Conservation (phyloP, 495 filamentous ascomycete species). For the Tuber borchii region DNA sequence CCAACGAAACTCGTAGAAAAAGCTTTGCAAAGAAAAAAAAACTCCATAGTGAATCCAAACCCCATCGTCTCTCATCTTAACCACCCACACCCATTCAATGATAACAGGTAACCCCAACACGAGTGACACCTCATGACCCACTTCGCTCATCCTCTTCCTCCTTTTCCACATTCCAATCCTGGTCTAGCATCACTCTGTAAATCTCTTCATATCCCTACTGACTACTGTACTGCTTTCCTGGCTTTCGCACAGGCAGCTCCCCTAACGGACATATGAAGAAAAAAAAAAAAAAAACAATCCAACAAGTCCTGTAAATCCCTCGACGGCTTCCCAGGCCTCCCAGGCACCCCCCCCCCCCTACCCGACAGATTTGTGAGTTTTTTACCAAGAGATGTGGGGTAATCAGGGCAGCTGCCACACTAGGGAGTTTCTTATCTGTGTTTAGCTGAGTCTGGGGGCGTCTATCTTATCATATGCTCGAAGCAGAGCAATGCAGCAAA, state of each 20-base stretch:
- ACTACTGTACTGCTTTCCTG: too few species aligned
- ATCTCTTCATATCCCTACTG: not conserved
- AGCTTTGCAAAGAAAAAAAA: not conserved
- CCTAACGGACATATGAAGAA: not conserved
- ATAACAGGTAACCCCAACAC: not conserved
- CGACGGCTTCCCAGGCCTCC: too few species aligned
- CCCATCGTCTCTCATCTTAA: not conserved
- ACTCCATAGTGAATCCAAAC: not conserved
- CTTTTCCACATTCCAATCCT: not conserved
- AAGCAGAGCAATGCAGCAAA: constrained; percentile 84
- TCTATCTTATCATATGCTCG: constrained; percentile 64
- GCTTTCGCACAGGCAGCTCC: not conserved
- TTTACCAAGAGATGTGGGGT: not conserved
- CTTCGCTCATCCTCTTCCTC: not conserved
- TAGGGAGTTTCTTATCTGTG: not conserved
- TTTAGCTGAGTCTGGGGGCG: not conserved
- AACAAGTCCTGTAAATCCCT: too few species aligned
- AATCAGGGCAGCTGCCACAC: not conserved
- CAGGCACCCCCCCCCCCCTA: too few species aligned
- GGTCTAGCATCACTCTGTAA: not conserved
- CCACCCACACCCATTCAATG: not conserved
- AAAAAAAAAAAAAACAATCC: not conserved
- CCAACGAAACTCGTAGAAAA: not conserved
- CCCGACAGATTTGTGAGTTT: not conserved
- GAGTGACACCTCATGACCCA: not conserved